Base-by-base conservation (phyloP, 192 early-diverging fungal species). In the Globomyces pollinis-pini region DNA sequence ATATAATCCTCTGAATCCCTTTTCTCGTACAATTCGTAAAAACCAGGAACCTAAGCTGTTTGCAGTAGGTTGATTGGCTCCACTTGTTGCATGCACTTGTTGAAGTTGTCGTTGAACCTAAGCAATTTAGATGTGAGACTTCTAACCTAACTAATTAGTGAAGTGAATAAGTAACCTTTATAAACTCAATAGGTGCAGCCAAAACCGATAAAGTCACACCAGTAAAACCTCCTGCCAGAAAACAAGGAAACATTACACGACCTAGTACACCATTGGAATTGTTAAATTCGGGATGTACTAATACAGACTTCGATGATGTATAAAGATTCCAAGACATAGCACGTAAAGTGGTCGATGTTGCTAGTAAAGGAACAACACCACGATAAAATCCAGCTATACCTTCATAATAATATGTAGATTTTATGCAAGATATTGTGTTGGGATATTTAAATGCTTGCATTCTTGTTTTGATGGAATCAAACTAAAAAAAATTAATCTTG, bases 391-490 rank as follows among this genome's bases (percentile, higher is more conserved):
- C 94, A 33, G 77, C 62, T 6, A 91, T n/a, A 4, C 94, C 89
- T 62, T 98, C 95, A 8, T 86, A 78, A 13, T 73, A 60, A 66
- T 90, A 88, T 0, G 91, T 92, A 30, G 72, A 64, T 33, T 73
- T 72, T 16, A 93, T 79, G 62, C 95, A 98, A 13, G 69, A 80
- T 60, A 85, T 67, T 16, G 87, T 81, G n/a, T 86, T 87, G 33
- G 73, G 74, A 65, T 94, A 98, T 23, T 86, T 77, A 64, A 89
- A 85, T 4, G 92, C 94, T 69, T 98, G 95, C 91, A 98, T 93
- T 50, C 93, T 74, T n/a, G 95, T 98, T 74, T 98, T 98, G 38
- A 98, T 75, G 21, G 91, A 89, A 68, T 98, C 95, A 72, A 96
- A 96, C 44, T 47, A n/a, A n/a, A n/a, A n/a, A n/a, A n/a, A n/a